A percentile compares a stretch with the other conserved stretches of the same genome.
Conservation (phyloP, 306 rosid species). For the Vachellia pachyceras region DNA sequence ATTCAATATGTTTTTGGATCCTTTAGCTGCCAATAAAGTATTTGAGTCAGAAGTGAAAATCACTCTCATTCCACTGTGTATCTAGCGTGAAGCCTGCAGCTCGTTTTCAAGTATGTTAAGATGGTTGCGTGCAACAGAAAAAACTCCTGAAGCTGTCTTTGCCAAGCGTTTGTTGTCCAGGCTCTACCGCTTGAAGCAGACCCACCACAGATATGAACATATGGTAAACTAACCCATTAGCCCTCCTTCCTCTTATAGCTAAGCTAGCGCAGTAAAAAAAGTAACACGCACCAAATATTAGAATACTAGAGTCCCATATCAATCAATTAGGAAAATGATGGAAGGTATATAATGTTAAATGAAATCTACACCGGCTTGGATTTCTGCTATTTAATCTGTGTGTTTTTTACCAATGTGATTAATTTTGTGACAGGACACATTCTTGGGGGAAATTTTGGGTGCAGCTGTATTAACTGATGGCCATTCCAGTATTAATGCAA, state of each 20-base stretch:
- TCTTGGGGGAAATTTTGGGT: slow-evolving; percentile 83
- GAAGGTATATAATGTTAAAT: too few relatives aligned
- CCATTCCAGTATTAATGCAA: slow-evolving; percentile 43
- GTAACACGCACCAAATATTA: neutral
- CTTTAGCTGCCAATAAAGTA: slow-evolving; percentile 75
- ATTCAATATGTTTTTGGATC: slow-evolving; percentile 88
- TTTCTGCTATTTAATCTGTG: slow-evolving; percentile 15
- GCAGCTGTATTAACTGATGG: slow-evolving; percentile 53
- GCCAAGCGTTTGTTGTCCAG: slow-evolving; percentile 50
- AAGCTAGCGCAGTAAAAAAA: neutral
- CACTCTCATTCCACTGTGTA: slow-evolving; percentile 71
- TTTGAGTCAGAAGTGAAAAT: slow-evolving; percentile 63
- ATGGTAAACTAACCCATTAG: slow-evolving; percentile 59
- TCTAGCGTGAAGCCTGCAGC: slow-evolving; percentile 59
- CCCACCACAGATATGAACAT: slow-evolving; percentile 66
- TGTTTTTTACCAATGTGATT: neutral
- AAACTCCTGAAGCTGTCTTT: slow-evolving; percentile 72
- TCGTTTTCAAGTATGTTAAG: slow-evolving; percentile 52
- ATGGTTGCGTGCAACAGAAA: slow-evolving; percentile 31
- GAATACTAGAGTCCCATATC: too few relatives aligned
- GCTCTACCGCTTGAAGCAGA: slow-evolving; percentile 57
- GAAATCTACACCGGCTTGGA: too few relatives aligned
- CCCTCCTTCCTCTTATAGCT: slow-evolving; percentile 7
- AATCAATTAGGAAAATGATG: too few relatives aligned
- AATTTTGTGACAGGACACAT: slow-evolving; percentile 60